A percentile compares a stretch with the other conserved stretches of the same genome.
Evolutionary conservation across 1,284 basidiomycete species (phyloP).

Genomic region (Lentinula novae-zelandiae): DNA sequence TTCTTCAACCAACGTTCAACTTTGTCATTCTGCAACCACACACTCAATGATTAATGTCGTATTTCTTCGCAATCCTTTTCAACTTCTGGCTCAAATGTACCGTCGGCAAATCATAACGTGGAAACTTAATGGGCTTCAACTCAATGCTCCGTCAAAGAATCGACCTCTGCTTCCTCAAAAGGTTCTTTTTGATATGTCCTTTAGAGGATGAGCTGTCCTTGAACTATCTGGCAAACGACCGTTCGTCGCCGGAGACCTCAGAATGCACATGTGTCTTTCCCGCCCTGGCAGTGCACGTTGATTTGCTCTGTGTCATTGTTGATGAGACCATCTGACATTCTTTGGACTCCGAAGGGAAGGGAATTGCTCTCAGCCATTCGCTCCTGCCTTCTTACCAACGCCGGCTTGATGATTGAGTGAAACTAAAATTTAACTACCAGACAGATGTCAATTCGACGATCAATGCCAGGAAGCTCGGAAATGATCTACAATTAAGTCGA

Average conservation of each 20-base stretch:
- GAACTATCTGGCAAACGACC: neutral
- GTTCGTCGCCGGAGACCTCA: neutral
- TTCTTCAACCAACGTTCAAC: too few species aligned
- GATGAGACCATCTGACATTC: neutral
- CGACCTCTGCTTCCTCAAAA: neutral
- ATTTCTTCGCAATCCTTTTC: too few species aligned
- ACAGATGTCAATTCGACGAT: neutral
- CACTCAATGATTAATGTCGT: too few species aligned
- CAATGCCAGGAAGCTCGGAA: neutral
- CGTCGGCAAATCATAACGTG: too few species aligned
- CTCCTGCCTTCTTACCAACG: neutral
- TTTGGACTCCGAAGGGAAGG: neutral
- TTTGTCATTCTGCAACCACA: too few species aligned
- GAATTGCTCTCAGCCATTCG: neutral
- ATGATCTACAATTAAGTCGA: neutral
- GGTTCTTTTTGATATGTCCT: neutral
- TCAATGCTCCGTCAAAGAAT: too few species aligned
- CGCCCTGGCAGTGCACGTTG: neutral
- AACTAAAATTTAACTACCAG: neutral
- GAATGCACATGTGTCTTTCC: neutral
- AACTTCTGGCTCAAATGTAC: too few species aligned
- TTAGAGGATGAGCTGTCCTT: neutral
- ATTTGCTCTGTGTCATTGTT: neutral
- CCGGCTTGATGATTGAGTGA: neutral
- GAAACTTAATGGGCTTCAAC: too few species aligned